A percentile compares a stretch with the other conserved stretches of the same genome.
Conservation (phyloP, 2,329 filamentous ascomycete species). For the Epichloe gansuensis region DNA sequence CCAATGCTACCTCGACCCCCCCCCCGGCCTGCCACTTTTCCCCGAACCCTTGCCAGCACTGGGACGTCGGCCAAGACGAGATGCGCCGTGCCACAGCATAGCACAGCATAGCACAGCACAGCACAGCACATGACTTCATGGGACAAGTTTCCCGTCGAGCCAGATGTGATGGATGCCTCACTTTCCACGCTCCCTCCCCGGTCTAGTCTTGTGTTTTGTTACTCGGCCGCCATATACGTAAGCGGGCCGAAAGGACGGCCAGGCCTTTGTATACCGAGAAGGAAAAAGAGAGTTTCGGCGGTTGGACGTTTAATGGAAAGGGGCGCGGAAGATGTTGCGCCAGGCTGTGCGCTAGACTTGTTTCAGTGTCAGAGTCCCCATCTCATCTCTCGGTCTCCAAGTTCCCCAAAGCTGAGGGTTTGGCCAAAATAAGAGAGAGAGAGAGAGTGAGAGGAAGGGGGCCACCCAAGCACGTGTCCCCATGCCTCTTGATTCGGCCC, state of each 20-base stretch:
- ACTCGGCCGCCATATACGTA: background rate
- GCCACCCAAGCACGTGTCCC: background rate
- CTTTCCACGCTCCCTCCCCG: background rate
- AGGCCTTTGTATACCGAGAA: background rate
- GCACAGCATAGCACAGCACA: background rate
- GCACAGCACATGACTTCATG: background rate
- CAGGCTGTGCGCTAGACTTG: background rate
- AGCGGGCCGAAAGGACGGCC: background rate
- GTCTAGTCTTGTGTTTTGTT: background rate
- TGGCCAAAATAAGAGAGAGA: background rate
- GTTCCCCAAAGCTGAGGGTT: background rate
- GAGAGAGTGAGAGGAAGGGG: background rate
- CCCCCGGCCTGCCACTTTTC: background rate
- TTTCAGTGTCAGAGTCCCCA: too few species aligned
- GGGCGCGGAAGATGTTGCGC: background rate
- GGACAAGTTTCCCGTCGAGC: background rate
- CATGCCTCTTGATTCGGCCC: constrained; percentile 7
- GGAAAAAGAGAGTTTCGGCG: background rate
- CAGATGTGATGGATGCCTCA: background rate
- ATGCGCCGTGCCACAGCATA: background rate
- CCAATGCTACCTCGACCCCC: background rate
- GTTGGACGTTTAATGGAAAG: background rate
- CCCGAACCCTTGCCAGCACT: background rate
- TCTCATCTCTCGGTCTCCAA: background rate
- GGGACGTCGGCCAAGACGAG: background rate